Conservation (phyloP, 164 flowering plant species). For the Aristolochia fimbriata region DNA sequence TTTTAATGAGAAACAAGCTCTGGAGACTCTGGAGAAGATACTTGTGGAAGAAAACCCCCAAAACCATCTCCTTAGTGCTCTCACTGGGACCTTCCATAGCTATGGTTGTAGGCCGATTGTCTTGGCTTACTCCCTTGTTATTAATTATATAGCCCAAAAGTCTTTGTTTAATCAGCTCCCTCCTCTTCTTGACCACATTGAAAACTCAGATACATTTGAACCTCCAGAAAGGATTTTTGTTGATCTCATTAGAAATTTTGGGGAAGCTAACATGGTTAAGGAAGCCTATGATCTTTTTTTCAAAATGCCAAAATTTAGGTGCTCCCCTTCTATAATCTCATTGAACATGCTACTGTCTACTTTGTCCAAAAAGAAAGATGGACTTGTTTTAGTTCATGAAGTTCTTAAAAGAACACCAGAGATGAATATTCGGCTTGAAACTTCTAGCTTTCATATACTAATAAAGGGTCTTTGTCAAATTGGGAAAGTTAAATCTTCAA, state of each 20-base stretch:
- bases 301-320: conserved; percentile 55
- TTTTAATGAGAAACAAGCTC: conserved; percentile 24
- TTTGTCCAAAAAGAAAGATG: conserved; percentile 28
- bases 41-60: conserved; percentile 10
- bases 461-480: conserved; percentile 49
- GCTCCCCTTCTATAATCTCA: conserved; percentile 48
- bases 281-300: conserved; percentile 53
- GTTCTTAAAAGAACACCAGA: conserved; percentile 31
- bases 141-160: conserved; percentile 30
- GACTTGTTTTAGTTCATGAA: conserved; percentile 35
- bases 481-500: conserved; percentile 39
- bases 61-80: conserved; percentile 29
- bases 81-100: conserved; percentile 35
- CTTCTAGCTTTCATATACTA: conserved; percentile 40
- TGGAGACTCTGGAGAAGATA: conserved; percentile 27
- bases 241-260: conserved; percentile 39
- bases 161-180: conserved; percentile 31
- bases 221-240: conserved; percentile 49
- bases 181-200: conserved; percentile 41
- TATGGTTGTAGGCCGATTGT: conserved; percentile 50
- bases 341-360: conserved; percentile 45
- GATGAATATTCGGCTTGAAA: conserved; percentile 56
- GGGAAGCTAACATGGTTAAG: conserved; percentile 17
- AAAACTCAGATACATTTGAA: conserved; percentile 36
- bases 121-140: conserved; percentile 40